Percentiles rank a stretch among this genome's conserved stretches.
Evolutionary conservation across 495 filamentous ascomycete genomes (phyloP).

Genomic region (Aspergillus hancockii): DNA sequence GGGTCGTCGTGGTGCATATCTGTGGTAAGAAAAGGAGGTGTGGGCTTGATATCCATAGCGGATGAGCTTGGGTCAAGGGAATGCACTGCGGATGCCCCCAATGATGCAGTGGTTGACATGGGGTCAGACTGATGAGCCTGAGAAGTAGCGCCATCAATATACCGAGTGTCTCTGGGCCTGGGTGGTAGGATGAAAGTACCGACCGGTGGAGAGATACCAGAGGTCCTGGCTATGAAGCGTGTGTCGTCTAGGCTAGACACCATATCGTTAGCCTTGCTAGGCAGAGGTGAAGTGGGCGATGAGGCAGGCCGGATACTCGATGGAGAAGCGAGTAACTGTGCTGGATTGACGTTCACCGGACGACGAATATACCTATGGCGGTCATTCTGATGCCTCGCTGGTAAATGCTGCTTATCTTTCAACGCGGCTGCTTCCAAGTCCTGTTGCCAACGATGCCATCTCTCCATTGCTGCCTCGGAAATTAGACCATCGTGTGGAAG

Average conservation of each 20-base stretch:
- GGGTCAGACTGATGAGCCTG: not conserved
- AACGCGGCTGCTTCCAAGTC: slow-evolving; percentile 65
- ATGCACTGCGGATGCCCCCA: not conserved
- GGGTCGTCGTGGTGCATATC: slow-evolving; percentile 4
- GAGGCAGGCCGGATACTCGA: slow-evolving; percentile 9
- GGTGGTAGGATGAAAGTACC: not conserved
- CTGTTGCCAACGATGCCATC: slow-evolving; percentile 73
- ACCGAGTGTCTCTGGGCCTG: slow-evolving; percentile 5
- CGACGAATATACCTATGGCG: slow-evolving; percentile 20
- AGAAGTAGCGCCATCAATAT: slow-evolving; percentile 13
- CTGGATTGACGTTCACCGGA: slow-evolving; percentile 14
- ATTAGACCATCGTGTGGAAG: slow-evolving; percentile 72
- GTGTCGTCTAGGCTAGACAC: not conserved
- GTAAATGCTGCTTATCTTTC: slow-evolving; percentile 16
- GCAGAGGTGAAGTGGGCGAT: slow-evolving; percentile 9
- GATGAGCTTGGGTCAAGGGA: not conserved
- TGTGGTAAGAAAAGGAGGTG: not conserved
- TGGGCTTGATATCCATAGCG: slow-evolving; percentile 6
- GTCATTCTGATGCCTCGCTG: slow-evolving; percentile 21
- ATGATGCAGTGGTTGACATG: not conserved
- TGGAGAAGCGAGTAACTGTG: slow-evolving; percentile 18
- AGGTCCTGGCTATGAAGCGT: not conserved
- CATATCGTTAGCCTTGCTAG: not conserved
- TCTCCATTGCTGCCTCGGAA: slow-evolving; percentile 68
- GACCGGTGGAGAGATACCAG: slow-evolving; percentile 4